Percentiles rank a stretch among this genome's conserved stretches.
Conservation (phyloP, 192 early-diverging fungal species). For the Chytriomyces sp. region DNA sequence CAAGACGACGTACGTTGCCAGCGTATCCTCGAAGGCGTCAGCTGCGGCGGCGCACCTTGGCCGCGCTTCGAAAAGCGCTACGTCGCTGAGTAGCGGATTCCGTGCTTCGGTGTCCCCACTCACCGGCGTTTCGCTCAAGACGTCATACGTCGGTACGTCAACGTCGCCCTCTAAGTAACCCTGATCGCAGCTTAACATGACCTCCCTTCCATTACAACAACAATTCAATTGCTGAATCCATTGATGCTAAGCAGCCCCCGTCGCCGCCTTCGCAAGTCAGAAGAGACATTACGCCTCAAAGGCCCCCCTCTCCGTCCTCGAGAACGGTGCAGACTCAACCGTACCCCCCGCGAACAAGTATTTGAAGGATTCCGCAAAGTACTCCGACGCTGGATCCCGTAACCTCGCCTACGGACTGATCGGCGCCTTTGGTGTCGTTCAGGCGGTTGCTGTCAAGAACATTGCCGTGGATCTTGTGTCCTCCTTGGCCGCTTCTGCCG, state of each 20-base stretch:
- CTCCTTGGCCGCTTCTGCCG: slow-evolving; percentile 94
- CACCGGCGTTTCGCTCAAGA: neutral
- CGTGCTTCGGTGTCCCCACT: neutral
- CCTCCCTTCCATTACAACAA: too few species aligned
- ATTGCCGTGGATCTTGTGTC: slow-evolving; percentile 81
- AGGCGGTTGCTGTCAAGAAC: slow-evolving; percentile 84
- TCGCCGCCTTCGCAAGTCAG: slow-evolving; percentile 25
- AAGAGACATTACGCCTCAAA: slow-evolving; percentile 44
- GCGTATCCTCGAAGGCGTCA: neutral
- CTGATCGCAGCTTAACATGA: too few species aligned
- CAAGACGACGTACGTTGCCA: neutral
- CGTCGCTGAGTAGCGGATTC: neutral
- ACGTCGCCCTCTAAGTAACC: too few species aligned
- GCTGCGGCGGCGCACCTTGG: neutral
- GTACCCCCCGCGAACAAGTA: slow-evolving; percentile 38
- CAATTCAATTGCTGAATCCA: too few species aligned
- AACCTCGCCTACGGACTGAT: slow-evolving; percentile 93
- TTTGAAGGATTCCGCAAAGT: slow-evolving; percentile 34
- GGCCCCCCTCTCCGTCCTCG: slow-evolving; percentile 32
- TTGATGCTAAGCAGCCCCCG: slow-evolving; percentile 27
- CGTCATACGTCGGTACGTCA: neutral
- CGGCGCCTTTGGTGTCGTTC: slow-evolving; percentile 81
- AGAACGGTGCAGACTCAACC: slow-evolving; percentile 22
- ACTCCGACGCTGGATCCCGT: slow-evolving; percentile 41
- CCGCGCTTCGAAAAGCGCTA: neutral